Evolutionary conservation across 306 rosid genomes (phyloP).

Genomic region (Medicago arabica): DNA sequence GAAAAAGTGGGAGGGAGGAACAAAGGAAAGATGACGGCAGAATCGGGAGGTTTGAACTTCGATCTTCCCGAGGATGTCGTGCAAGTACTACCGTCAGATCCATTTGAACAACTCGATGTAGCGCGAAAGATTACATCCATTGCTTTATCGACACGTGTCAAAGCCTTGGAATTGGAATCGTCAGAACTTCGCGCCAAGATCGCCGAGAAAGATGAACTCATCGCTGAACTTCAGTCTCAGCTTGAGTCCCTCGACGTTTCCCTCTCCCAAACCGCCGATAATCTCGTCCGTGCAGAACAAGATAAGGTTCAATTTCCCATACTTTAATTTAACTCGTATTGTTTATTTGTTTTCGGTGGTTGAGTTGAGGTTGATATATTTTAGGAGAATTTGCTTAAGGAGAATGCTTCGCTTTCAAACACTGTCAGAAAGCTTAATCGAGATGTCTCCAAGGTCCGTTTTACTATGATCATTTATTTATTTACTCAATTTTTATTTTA

Average conservation of each 20-base stretch:
- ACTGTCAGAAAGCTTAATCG: conserved; percentile 83
- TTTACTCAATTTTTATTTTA: not conserved
- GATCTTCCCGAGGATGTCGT: conserved; percentile 82
- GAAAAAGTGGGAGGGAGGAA: not conserved
- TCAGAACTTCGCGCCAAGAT: conserved; percentile 55
- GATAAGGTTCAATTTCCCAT: conserved; percentile 45
- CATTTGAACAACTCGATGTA: conserved; percentile 92
- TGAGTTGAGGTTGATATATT: not conserved
- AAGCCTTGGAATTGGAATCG: conserved; percentile 64
- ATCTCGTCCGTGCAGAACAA: conserved; percentile 58
- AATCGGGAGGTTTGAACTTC: conserved; percentile 61
- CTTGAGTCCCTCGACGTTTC: conserved; percentile 69
- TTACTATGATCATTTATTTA: not conserved
- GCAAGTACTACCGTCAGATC: conserved; percentile 82
- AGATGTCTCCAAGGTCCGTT: conserved; percentile 88
- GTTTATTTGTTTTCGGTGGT: not conserved
- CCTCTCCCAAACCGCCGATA: conserved; percentile 63
- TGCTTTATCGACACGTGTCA: conserved; percentile 88
- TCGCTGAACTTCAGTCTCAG: conserved; percentile 74
- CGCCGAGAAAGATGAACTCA: conserved; percentile 67
- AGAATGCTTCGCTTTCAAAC: conserved; percentile 68
- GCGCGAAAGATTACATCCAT: conserved; percentile 95
- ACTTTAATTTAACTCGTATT: not conserved
- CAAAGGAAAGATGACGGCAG: conserved; percentile 45
- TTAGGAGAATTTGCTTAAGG: conserved; percentile 72